Percentiles rank a stretch among this genome's conserved stretches.
phyloP scores from a whole-genome alignment of 495 filamentous ascomycete genomes.

The Aspergillus bertholletiae region DNA sequence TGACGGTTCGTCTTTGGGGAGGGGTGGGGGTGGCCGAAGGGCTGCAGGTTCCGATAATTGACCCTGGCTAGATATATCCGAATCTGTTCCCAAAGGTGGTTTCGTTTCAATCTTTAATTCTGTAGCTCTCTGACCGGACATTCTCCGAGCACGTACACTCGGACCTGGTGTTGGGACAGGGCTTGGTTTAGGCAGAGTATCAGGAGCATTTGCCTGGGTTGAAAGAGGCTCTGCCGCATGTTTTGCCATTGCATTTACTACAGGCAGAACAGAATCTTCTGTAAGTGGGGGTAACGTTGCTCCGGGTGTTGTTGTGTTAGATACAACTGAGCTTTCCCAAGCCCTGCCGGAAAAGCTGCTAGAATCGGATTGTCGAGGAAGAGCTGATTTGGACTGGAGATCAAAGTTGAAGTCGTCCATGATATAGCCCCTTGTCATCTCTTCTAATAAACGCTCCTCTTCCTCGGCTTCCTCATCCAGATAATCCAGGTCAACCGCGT shows the following conservation, averaged over 20 bases:
- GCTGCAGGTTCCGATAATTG: conserved; percentile 24
- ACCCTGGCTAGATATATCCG: conserved; percentile 40
- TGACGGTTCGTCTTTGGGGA: conserved; percentile 28
- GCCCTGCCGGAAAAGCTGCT: conserved; percentile 80
- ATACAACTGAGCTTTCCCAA: conserved; percentile 83
- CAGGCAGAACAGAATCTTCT: conserved; percentile 51
- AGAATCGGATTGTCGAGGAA: conserved; percentile 86
- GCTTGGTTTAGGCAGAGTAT: neutral
- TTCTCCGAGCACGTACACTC: conserved; percentile 72
- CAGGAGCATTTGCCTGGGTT: conserved; percentile 21
- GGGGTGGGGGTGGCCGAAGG: conserved; percentile 22
- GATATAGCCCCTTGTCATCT: conserved; percentile 83
- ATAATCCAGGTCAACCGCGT: conserved; percentile 40
- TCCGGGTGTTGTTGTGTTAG: conserved; percentile 70
- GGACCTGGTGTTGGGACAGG: conserved; percentile 39
- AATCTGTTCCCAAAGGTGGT: conserved; percentile 39
- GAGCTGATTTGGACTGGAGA: conserved; percentile 63
- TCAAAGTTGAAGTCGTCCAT: conserved; percentile 87
- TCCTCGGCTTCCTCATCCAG: conserved; percentile 80
- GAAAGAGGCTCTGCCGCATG: conserved; percentile 24
- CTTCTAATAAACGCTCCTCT: conserved; percentile 87
- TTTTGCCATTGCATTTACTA: conserved; percentile 24
- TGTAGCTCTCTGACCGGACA: conserved; percentile 74
- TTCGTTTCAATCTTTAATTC: conserved; percentile 90
- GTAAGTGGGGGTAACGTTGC: conserved; percentile 73